These are phyloP conservation scores for Beauveria rudraprayagi DNA, from an alignment of 2,329 filamentous ascomycete species.

Conservation along the genomic window DNA sequence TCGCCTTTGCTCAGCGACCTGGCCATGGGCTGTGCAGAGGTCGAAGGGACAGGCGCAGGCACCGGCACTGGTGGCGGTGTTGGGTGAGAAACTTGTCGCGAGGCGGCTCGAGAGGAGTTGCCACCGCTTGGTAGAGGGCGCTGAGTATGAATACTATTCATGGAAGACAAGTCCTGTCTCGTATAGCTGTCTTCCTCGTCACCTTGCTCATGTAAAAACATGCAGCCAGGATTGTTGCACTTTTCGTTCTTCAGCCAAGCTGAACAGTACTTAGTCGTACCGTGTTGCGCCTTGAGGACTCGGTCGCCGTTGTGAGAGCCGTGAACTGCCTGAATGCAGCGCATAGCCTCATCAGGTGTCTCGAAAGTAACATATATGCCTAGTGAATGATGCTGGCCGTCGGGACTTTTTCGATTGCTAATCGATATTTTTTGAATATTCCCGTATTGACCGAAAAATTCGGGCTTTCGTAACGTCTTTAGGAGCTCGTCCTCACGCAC, in stretches of 20 bases:
- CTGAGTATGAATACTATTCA: constrained; percentile 82
- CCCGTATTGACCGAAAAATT: constrained; percentile 97
- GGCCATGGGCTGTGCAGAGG: constrained; percentile 56
- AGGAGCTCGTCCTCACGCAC: constrained; percentile 88
- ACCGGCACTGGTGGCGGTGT: constrained; percentile 28
- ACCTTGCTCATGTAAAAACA: constrained; percentile 97
- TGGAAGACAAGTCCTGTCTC: constrained; percentile 84
- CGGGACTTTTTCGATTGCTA: constrained; percentile 79
- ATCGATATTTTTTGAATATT: constrained; percentile 99
- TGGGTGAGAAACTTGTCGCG: constrained; percentile 40
- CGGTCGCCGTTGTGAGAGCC: constrained; percentile 87
- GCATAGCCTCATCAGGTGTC: constrained; percentile 78
- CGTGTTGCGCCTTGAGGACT: constrained; percentile 67
- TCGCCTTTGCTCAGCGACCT: constrained; percentile 73
- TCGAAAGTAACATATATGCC: constrained; percentile 99
- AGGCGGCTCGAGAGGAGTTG: constrained; percentile 44
- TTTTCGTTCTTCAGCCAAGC: constrained; percentile 91
- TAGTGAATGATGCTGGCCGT: constrained; percentile 74
- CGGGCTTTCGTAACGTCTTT: constrained; percentile 77
- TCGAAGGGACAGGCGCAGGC: constrained; percentile 10
- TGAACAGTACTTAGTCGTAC: constrained; percentile 97
- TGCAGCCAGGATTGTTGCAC: constrained; percentile 93
- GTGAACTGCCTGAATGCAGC: constrained; percentile 87
- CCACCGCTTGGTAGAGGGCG: constrained; percentile 50
- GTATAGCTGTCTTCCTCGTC: constrained; percentile 97